These are phyloP conservation scores for Naganishia kalamii DNA, from an alignment of 768 basidiomycete species.

Conservation along the genomic window DNA sequence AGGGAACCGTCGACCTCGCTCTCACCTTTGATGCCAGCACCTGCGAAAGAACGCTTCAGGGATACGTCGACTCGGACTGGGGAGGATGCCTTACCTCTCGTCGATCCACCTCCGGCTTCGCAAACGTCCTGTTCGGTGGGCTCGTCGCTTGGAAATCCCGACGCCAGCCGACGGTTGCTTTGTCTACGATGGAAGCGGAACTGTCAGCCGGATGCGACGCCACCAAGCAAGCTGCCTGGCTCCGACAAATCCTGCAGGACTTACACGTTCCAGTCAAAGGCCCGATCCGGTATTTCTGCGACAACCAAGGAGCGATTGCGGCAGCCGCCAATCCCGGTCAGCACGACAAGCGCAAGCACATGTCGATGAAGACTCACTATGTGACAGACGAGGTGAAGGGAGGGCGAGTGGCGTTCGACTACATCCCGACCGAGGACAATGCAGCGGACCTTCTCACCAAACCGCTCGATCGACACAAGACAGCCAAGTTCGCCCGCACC, in stretches of 20 bases:
- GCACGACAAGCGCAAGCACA: slow-evolving; percentile 50
- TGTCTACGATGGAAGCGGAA: slow-evolving; percentile 50
- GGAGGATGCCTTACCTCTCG: slow-evolving; percentile 35
- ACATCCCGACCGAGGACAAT: no score
- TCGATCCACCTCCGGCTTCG: slow-evolving; percentile 39
- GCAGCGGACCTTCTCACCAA: no score
- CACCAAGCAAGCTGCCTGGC: slow-evolving; percentile 18
- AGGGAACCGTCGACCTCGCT: slow-evolving; percentile 17
- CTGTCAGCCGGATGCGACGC: slow-evolving; percentile 30
- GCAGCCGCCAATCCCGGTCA: slow-evolving; percentile 44
- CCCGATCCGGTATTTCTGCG: neutral
- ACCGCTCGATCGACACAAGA: no score
- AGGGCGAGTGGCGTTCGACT: no score
- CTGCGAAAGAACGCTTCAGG: neutral
- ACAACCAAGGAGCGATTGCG: neutral
- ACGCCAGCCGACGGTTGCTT: slow-evolving; percentile 46
- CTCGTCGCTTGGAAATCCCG: slow-evolving; percentile 47
- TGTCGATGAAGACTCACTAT: no score
- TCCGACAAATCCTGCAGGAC: neutral
- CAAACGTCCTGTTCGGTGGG: slow-evolving; percentile 43
- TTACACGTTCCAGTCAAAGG: neutral
- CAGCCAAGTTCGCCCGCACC: no score
- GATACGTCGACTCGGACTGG: slow-evolving; percentile 41
- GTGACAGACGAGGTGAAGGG: no score
- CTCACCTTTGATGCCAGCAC: slow-evolving; percentile 19